Base-by-base conservation (phyloP, 2,329 filamentous ascomycete species). In the Cordyceps farinosa region DNA sequence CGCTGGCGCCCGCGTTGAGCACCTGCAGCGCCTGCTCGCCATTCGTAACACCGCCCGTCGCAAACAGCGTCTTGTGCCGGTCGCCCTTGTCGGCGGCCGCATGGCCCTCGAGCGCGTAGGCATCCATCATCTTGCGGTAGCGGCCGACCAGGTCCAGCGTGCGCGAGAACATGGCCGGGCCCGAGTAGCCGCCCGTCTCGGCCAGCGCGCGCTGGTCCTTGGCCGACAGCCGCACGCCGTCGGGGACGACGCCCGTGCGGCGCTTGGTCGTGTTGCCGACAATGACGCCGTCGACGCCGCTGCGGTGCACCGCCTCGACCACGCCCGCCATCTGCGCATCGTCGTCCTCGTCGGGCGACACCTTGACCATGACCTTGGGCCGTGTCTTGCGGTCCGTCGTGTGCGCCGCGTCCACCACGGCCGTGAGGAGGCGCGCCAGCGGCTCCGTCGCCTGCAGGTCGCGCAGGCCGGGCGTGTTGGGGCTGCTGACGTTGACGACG, bases 401-500 rank as follows among this genome's bases (percentile, higher is more conserved):
- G 68, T 84, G 80, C 1, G 92, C 92, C 62, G 94, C 90, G 17
- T 86, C 81, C 1, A 98, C 94, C 0, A 98, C 94, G 1, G 91
- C 90, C 10, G 82, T 85, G 47, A 99, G 79, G 53, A 99, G 89
- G 48, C 85, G 81, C 2, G 92, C 94, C 63, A 99, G 79, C 1
- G 93, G 94, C 67, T 90, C 92, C 0, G 88, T 85, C 2, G 90
- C 90, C 77, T 99, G 95, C 44, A 99, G 80, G 62, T 92, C 90
- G 30, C 95, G 87, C 55, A 98, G 83, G 0, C 95, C 94, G 0
- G 94, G 94, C 0, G 94, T 98, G 78, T 99, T 99, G 30, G 95
- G 95, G 69, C 91, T 96, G 71, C 92, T 97, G 56, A 99, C 95
- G 71, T 99, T 99, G 72, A 99, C 95, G 8, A 98, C 94, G n/a